Percentiles rank a stretch among this genome's conserved stretches.
Evolutionary conservation across 179 eudicot genomes (phyloP).

Genomic region (Pouteria campechiana): DNA sequence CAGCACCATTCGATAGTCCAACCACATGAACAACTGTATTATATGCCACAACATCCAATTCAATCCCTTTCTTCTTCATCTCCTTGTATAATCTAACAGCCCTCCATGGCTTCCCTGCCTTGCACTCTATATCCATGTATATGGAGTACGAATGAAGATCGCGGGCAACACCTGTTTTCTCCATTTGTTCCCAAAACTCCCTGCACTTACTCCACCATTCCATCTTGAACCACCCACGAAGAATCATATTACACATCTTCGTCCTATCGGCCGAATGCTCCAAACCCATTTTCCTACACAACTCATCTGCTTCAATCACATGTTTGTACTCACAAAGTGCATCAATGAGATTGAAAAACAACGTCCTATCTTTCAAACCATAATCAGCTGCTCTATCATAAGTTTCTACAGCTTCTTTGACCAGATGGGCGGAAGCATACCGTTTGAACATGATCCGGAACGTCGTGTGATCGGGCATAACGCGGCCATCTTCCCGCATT

Average conservation of each 20-base stretch:
- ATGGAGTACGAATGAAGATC: conserved; percentile 80
- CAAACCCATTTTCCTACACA: conserved; percentile 23
- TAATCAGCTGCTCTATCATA: conserved; percentile 41
- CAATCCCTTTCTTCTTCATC: conserved; percentile 71
- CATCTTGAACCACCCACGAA: conserved; percentile 81
- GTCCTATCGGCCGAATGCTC: conserved; percentile 25
- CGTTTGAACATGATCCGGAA: conserved; percentile 74
- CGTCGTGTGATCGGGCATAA: conserved; percentile 54
- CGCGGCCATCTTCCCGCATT: conserved; percentile 28
- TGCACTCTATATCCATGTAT: conserved; percentile 80
- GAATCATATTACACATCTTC: conserved; percentile 66
- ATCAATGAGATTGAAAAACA: conserved; percentile 69
- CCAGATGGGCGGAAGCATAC: conserved; percentile 61
- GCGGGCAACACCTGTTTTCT: conserved; percentile 42
- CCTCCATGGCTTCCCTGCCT: conserved; percentile 82
- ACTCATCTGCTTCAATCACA: conserved; percentile 82
- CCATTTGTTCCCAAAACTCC: conserved; percentile 95
- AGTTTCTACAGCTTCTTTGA: conserved; percentile 56
- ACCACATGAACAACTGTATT: conserved; percentile 67
- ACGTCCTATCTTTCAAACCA: conserved; percentile 57
- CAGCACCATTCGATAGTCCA: conserved; percentile 79
- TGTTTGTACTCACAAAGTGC: conserved; percentile 90
- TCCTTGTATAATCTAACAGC: conserved; percentile 78
- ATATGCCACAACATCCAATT: conserved; percentile 75
- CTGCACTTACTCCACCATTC: conserved; percentile 87